Percentiles rank a stretch among this genome's conserved stretches.
phyloP scores from a whole-genome alignment of 352 stramenopile genomes.

The Phytophthora hibernalis region DNA sequence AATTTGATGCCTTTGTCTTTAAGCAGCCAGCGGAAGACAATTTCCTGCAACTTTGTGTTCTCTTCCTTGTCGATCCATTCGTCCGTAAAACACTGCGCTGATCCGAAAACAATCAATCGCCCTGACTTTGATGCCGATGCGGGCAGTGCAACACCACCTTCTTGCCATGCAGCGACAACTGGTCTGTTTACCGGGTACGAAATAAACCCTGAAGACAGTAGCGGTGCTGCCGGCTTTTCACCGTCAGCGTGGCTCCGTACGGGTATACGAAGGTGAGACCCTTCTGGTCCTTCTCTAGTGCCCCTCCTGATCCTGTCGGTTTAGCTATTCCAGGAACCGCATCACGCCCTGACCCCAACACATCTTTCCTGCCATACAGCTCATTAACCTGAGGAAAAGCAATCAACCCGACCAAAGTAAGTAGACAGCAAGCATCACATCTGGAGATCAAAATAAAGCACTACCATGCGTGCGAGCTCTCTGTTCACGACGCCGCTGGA shows the following conservation, averaged over 20 bases:
- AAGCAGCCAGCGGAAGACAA: slow-evolving; percentile 94
- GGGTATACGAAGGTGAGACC: slow-evolving; percentile 96
- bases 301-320: slow-evolving; percentile 43
- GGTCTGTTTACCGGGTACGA: slow-evolving; percentile 96
- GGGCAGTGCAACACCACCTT: slow-evolving; percentile 59
- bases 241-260: slow-evolving; percentile 94
- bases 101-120: slow-evolving; percentile 91
- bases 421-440: background rate
- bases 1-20: slow-evolving; percentile 81
- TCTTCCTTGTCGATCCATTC: slow-evolving; percentile 96
- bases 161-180: slow-evolving; percentile 90
- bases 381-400: slow-evolving; percentile 50
- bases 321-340: slow-evolving; percentile 14
- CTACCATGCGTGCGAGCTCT: slow-evolving; percentile 86
- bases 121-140: slow-evolving; percentile 58
- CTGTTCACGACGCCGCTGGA: slow-evolving; percentile 94
- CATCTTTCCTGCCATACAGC: slow-evolving; percentile 73
- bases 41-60: slow-evolving; percentile 93
- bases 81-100: slow-evolving; percentile 94
- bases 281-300: slow-evolving; percentile 83
- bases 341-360: slow-evolving; percentile 36
- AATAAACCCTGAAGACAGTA: slow-evolving; percentile 94
- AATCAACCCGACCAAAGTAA: background rate
- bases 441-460: background rate
- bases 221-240: slow-evolving; percentile 90